These are phyloP conservation scores for Xanthoceras sorbifolium DNA, from an alignment of 345 rosid genomes.

Conservation along the genomic window DNA sequence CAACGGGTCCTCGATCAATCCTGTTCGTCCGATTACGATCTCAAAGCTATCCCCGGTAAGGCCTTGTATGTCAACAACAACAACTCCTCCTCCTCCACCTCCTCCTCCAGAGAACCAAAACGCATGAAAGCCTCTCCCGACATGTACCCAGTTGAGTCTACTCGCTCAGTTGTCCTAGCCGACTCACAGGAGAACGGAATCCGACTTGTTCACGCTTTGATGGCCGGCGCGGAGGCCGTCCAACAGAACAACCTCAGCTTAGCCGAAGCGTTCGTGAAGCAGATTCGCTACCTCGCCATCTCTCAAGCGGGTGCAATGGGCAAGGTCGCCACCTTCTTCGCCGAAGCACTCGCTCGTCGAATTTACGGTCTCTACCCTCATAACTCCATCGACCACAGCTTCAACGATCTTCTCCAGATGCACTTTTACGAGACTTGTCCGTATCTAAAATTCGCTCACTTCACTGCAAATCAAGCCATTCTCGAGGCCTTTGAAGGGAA, in stretches of 20 bases:
- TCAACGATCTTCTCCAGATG: slow-evolving; percentile 67
- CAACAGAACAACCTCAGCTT: slow-evolving; percentile 51
- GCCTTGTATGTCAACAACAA: slow-evolving; percentile 41
- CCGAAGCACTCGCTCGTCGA: slow-evolving; percentile 77
- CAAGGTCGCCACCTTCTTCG: slow-evolving; percentile 78
- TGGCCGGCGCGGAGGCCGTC: slow-evolving; percentile 85
- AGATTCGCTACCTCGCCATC: slow-evolving; percentile 53
- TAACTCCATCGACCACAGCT: slow-evolving; percentile 44
- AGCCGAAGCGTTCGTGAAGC: slow-evolving; percentile 73
- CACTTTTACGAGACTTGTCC: slow-evolving; percentile 88
- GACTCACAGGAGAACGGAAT: slow-evolving; percentile 86
- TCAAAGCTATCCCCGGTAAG: slow-evolving; percentile 74
- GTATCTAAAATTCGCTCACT: slow-evolving; percentile 83
- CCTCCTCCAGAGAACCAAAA: slow-evolving; percentile 20
- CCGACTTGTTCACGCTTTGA: slow-evolving; percentile 66
- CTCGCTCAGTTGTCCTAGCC: slow-evolving; percentile 58
- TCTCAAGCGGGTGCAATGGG: slow-evolving; percentile 79
- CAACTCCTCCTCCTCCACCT: slow-evolving; percentile 35
- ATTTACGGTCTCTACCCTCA: slow-evolving; percentile 57
- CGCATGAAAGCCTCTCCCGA: slow-evolving; percentile 39
- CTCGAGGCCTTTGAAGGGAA: slow-evolving; percentile 73
- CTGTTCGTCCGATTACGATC: slow-evolving; percentile 58
- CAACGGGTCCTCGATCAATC: slow-evolving; percentile 36
- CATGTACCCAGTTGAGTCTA: slow-evolving; percentile 32
- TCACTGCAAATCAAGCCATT: slow-evolving; percentile 85